Conservation (phyloP, 2,329 filamentous ascomycete species). For the Sclerotinia minor region DNA sequence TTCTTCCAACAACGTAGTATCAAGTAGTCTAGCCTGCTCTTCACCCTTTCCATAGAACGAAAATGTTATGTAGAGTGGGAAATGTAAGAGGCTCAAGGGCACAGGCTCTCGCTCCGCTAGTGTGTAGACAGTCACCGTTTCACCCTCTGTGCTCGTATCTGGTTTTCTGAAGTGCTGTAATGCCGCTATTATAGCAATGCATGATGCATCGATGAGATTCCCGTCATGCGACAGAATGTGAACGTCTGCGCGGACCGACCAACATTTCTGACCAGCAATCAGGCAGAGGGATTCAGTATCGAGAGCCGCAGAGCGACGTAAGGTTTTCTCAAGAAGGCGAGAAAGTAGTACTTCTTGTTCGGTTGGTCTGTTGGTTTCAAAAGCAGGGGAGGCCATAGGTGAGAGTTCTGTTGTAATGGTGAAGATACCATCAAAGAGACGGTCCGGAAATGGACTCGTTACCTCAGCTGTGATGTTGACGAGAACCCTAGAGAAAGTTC, state of each 20-base stretch:
- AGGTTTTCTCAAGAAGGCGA: constrained; percentile 87
- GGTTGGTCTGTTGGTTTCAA: constrained; percentile 81
- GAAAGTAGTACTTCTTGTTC: constrained; percentile 85
- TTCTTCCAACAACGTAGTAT: constrained; percentile 73
- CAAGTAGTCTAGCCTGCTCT: constrained; percentile 69
- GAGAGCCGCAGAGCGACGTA: constrained; percentile 86
- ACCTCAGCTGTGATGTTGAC: constrained; percentile 88
- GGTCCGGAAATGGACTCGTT: constrained; percentile 78
- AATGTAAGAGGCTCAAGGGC: constrained; percentile 85
- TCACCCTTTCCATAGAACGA: constrained; percentile 68
- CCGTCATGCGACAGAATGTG: constrained; percentile 92
- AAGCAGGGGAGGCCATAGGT: constrained; percentile 87
- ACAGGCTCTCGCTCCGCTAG: constrained; percentile 86
- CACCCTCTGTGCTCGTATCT: constrained; percentile 83
- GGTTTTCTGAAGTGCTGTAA: constrained; percentile 89
- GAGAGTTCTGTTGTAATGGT: constrained; percentile 88
- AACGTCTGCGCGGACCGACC: constrained; percentile 85
- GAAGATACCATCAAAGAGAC: constrained; percentile 94
- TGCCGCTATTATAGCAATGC: constrained; percentile 82
- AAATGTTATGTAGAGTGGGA: constrained; percentile 88
- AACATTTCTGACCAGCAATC: constrained; percentile 85
- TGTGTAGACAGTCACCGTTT: constrained; percentile 80
- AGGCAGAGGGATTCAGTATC: constrained; percentile 97
- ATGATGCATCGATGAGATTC: constrained; percentile 81
- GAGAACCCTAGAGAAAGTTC: constrained; percentile 60